These are phyloP conservation scores for Globisporangium nagaii DNA, from an alignment of 352 stramenopile genomes.

Conservation along the genomic window DNA sequence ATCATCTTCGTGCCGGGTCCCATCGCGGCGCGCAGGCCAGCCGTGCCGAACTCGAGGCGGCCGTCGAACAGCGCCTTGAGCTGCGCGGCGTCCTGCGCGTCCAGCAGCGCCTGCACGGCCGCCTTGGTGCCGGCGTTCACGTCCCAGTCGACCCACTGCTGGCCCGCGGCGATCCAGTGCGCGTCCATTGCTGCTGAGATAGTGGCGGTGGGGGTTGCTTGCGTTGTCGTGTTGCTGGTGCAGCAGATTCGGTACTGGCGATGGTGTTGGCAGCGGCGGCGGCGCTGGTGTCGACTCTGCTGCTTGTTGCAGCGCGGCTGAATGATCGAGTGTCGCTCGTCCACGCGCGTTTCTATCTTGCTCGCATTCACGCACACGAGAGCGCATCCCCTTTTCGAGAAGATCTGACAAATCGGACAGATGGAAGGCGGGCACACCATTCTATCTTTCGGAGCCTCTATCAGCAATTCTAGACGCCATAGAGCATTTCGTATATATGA, in stretches of 20 bases:
- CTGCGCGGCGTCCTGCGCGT: slow-evolving; percentile 33
- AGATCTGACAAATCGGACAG: no score
- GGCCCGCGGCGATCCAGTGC: slow-evolving; percentile 45
- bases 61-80: slow-evolving; percentile 72
- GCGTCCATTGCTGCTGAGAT: slow-evolving; percentile 14
- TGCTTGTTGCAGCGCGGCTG: slow-evolving; percentile 1
- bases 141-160: slow-evolving; percentile 86
- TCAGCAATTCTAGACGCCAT: no score
- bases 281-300: no score
- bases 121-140: slow-evolving; percentile 73
- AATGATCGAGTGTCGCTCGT: no score
- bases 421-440: no score
- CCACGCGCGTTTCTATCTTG: background rate
- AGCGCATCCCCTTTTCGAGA: background rate
- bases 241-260: background rate
- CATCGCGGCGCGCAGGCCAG: slow-evolving; percentile 88
- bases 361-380: background rate
- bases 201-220: background rate
- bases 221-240: background rate
- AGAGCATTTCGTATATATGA: no score
- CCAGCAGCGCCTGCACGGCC: slow-evolving; percentile 61
- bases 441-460: no score
- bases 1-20: slow-evolving; percentile 82
- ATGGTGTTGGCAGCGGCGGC: background rate
- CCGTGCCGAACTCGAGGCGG: slow-evolving; percentile 90